Percentiles rank a stretch among this genome's conserved stretches.
Conservation (phyloP, 257 asterid species). For the Solanum chilense region DNA sequence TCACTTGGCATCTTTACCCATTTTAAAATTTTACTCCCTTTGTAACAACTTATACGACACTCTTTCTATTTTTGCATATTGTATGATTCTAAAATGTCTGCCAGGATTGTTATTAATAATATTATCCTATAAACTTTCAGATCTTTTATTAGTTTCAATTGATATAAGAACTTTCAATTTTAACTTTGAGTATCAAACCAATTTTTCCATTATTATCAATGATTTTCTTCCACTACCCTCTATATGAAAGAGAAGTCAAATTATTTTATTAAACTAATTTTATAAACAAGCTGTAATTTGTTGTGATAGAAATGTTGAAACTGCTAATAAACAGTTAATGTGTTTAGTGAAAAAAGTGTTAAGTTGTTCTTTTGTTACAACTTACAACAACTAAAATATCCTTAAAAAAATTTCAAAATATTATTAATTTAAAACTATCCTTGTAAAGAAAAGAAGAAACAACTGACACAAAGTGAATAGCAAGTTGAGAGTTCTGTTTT, state of each 20-base stretch:
- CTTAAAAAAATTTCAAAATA: background rate
- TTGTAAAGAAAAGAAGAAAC: background rate
- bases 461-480: background rate
- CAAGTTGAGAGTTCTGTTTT: background rate
- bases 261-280: background rate
- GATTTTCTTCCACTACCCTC: background rate
- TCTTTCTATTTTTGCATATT: background rate
- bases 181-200: background rate
- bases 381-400: background rate
- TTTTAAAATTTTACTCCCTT: background rate
- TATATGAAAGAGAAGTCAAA: background rate
- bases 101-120: background rate
- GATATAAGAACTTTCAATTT: background rate
- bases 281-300: background rate
- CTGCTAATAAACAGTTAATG: background rate
- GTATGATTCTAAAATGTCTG: background rate
- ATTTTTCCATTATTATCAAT: background rate
- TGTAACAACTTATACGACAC: background rate
- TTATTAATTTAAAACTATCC: background rate
- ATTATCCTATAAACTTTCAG: background rate
- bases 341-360: background rate
- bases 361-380: background rate
- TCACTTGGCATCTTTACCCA: background rate
- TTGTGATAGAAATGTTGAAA: background rate
- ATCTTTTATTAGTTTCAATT: background rate